phyloP scores from a whole-genome alignment of 83 land plant genomes.

The Picea engelmannii region DNA sequence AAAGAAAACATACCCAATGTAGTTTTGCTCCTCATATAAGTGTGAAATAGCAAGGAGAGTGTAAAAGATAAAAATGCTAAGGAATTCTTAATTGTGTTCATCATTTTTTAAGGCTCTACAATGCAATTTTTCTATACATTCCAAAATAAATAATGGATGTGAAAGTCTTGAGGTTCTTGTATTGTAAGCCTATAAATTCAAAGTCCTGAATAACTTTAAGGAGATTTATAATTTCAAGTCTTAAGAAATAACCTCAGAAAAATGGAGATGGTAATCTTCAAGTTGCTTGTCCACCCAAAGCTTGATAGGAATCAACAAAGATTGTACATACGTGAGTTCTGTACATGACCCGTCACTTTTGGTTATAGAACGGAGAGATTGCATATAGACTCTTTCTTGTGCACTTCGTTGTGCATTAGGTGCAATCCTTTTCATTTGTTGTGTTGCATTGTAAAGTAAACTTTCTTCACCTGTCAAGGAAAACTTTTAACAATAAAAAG shows the following conservation, averaged over 20 bases:
- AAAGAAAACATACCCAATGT: too few relatives aligned
- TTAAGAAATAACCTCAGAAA: conserved; percentile 29
- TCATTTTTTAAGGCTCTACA: not conserved
- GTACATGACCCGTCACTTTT: conserved; percentile 20
- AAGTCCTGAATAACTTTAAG: not conserved
- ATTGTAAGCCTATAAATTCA: not conserved
- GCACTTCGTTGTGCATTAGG: conserved; percentile 47
- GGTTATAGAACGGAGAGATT: conserved; percentile 25
- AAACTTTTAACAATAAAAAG: conserved; percentile 29
- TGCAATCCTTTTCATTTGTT: conserved; percentile 55
- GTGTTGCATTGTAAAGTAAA: conserved; percentile 40
- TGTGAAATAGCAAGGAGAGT: too few relatives aligned
- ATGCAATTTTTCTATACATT: not conserved
- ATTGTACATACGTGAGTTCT: conserved; percentile 45
- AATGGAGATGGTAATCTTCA: conserved; percentile 46
- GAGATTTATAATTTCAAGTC: not conserved
- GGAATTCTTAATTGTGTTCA: not conserved
- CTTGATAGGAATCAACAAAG: conserved; percentile 47
- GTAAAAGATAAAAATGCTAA: not conserved
- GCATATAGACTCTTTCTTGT: conserved; percentile 45
- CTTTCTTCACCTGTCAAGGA: conserved; percentile 44
- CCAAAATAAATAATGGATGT: not conserved
- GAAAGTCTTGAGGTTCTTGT: not conserved
- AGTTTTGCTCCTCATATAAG: too few relatives aligned
- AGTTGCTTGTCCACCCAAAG: conserved; percentile 49